Evolutionary conservation across 2,329 filamentous ascomycete genomes (phyloP).

Genomic region (Colletotrichum phormii): DNA sequence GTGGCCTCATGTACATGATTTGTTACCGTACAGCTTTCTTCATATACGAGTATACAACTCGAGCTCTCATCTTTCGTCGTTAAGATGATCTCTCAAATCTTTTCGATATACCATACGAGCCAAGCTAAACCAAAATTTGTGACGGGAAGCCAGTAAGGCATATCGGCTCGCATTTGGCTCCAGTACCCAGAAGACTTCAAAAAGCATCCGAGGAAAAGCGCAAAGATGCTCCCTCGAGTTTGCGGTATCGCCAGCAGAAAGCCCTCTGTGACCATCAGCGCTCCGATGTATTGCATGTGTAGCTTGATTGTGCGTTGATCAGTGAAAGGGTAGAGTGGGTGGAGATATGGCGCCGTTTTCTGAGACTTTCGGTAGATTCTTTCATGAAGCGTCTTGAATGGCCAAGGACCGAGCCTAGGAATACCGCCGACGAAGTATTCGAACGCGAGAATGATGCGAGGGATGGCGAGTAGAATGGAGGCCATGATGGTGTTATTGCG

Average conservation of each 20-base stretch:
- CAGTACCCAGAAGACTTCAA: slow-evolving; percentile 11
- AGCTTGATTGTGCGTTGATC: background rate
- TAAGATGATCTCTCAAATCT: background rate
- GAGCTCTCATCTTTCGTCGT: too few relatives aligned
- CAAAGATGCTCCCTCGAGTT: background rate
- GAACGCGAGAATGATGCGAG: background rate
- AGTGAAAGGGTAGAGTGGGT: slow-evolving; percentile 16
- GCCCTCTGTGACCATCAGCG: slow-evolving; percentile 4
- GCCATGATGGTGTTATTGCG: background rate
- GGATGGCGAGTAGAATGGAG: background rate
- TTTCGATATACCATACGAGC: slow-evolving; percentile 1
- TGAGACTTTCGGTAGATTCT: slow-evolving; percentile 29
- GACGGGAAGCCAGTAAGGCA: slow-evolving; percentile 20
- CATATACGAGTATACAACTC: too few relatives aligned
- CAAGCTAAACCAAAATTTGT: slow-evolving; percentile 1
- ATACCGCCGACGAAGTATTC: slow-evolving; percentile 26
- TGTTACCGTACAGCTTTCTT: too few relatives aligned
- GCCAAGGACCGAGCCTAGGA: slow-evolving; percentile 16
- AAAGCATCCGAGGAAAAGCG: slow-evolving; percentile 13
- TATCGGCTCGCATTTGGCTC: background rate
- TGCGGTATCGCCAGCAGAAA: background rate
- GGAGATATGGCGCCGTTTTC: slow-evolving; percentile 13
- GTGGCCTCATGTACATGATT: too few relatives aligned
- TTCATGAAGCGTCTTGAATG: slow-evolving; percentile 21
- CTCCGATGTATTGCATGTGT: slow-evolving; percentile 10